Conservation (phyloP, 768 basidiomycete genomes). For the Mycena maculata region DNA sequence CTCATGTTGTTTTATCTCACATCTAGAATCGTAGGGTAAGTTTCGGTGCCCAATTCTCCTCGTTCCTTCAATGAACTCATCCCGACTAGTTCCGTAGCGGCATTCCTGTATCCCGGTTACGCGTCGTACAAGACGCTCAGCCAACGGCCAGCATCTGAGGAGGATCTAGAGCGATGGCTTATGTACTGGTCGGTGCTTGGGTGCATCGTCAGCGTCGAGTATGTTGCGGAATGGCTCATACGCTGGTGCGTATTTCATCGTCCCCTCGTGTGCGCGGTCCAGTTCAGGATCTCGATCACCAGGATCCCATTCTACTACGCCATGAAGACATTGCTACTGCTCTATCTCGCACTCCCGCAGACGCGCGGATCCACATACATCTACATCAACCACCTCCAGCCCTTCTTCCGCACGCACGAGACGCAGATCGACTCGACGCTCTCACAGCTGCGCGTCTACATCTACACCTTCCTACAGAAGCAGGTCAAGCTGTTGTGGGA, state of each 20-base stretch:
- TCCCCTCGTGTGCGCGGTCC: neutral
- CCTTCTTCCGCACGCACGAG: conserved; percentile 87
- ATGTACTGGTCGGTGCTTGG: conserved; percentile 97
- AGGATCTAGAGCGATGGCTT: conserved; percentile 91
- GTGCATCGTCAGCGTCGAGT: conserved; percentile 84
- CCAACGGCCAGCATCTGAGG: conserved; percentile 85
- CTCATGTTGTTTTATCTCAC: conserved; percentile 62
- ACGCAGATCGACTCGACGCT: conserved; percentile 85
- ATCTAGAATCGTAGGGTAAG: conserved; percentile 63
- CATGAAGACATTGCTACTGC: conserved; percentile 84
- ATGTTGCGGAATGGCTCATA: conserved; percentile 86
- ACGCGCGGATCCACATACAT: conserved; percentile 89
- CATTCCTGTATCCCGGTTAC: conserved; percentile 93
- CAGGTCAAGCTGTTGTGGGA: conserved; percentile 75
- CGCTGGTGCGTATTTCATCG: conserved; percentile 72
- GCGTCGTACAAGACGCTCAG: conserved; percentile 96
- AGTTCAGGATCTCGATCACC: neutral
- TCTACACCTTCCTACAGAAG: conserved; percentile 75
- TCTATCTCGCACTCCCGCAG: conserved; percentile 92
- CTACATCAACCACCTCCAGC: conserved; percentile 82
- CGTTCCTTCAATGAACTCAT: neutral
- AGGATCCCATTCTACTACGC: conserved; percentile 93
- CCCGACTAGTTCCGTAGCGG: conserved; percentile 67
- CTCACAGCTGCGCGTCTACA: conserved; percentile 66
- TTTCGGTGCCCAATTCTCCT: conserved; percentile 22